phyloP scores from a whole-genome alignment of 1,284 basidiomycete genomes.

The Ceratobasidium sp. region DNA sequence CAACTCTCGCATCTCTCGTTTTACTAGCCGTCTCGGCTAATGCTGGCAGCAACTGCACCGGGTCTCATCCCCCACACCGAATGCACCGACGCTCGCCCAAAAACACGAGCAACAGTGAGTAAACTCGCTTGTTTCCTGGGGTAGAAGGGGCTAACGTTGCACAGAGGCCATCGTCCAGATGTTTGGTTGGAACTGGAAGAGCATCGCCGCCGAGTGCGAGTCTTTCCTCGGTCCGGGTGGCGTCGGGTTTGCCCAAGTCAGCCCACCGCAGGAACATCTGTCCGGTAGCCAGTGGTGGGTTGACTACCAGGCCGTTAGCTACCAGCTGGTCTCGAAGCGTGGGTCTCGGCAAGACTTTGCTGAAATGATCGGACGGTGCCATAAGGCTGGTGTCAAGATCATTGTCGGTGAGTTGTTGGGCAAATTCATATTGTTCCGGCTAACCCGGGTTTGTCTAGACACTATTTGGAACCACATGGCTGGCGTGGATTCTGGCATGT shows the following conservation, averaged over 20 bases:
- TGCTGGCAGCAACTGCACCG: slow-evolving; percentile 26
- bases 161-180: slow-evolving; percentile 46
- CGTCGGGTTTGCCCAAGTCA: slow-evolving; percentile 46
- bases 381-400: slow-evolving; percentile 48
- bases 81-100: slow-evolving; percentile 25
- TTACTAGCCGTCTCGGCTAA: slow-evolving; percentile 20
- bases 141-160: not conserved
- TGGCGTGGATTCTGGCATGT: slow-evolving; percentile 52
- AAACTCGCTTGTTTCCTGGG: not conserved
- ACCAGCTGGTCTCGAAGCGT: slow-evolving; percentile 49
- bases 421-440: not conserved
- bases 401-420: slow-evolving; percentile 42
- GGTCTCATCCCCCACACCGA: not conserved
- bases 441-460: no score
- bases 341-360: slow-evolving; percentile 49
- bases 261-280: slow-evolving; percentile 48
- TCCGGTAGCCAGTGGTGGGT: slow-evolving; percentile 72
- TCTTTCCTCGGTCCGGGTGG: slow-evolving; percentile 44
- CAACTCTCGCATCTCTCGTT: slow-evolving; percentile 32
- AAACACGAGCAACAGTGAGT: slow-evolving; percentile 33
- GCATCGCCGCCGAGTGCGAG: slow-evolving; percentile 47
- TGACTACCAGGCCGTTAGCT: slow-evolving; percentile 69
- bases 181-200: slow-evolving; percentile 48
- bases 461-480: slow-evolving; percentile 76
- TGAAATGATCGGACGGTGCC: slow-evolving; percentile 49